A percentile compares a stretch with the other conserved stretches of the same genome.
Evolutionary conservation across 495 filamentous ascomycete genomes (phyloP).

Genomic region (Aspergillus kassunensis): DNA sequence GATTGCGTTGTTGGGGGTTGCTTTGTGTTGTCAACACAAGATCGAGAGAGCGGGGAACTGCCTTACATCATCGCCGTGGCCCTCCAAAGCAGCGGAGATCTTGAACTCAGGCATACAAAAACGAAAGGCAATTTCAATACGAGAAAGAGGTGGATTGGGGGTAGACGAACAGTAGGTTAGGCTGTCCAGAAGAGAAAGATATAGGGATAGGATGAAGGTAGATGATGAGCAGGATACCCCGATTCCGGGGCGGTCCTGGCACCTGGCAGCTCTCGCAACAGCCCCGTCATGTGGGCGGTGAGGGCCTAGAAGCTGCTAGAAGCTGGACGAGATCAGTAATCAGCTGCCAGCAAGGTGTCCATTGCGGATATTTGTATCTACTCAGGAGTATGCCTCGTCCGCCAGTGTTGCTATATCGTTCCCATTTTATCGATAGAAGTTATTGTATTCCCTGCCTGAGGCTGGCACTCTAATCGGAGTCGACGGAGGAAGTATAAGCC

Average conservation of each 20-base stretch:
- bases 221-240: neutral
- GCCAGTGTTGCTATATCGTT: too few species aligned
- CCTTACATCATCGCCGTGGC: conserved; percentile 80
- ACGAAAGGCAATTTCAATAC: conserved; percentile 1
- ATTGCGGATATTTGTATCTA: too few species aligned
- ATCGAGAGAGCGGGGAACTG: conserved; percentile 16
- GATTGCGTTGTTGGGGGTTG: conserved; percentile 6
- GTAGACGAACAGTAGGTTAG: too few species aligned
- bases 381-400: too few species aligned
- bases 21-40: conserved; percentile 7
- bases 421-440: too few species aligned
- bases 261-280: conserved; percentile 4
- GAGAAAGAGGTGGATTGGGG: neutral
- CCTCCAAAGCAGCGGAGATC: conserved; percentile 75
- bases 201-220: neutral
- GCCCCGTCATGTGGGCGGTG: conserved; percentile 20
- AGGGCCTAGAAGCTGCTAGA: conserved; percentile 17
- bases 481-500: conserved; percentile 7
- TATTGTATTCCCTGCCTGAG: too few species aligned
- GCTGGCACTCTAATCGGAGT: too few species aligned
- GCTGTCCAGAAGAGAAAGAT: too few species aligned
- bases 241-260: conserved; percentile 1
- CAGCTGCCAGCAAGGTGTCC: neutral
- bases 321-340: conserved; percentile 8
- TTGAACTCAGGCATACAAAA: conserved; percentile 65